These are phyloP conservation scores for Gossypium thurberi DNA, from an alignment of 345 rosid genomes.

Conservation along the genomic window DNA sequence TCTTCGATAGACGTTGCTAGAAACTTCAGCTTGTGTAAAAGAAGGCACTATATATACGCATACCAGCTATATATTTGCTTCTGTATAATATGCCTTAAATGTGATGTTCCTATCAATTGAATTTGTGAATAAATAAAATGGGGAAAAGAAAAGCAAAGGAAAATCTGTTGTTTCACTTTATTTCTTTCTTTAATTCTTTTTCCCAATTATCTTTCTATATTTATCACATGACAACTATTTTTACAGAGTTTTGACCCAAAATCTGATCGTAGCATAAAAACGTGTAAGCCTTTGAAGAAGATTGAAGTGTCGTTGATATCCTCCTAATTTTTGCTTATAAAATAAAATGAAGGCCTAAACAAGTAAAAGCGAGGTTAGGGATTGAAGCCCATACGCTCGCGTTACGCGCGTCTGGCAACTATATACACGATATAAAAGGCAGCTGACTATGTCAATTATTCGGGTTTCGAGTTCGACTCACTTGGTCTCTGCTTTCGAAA, in stretches of 20 bases:
- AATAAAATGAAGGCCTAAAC: background rate
- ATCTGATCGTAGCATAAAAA: background rate
- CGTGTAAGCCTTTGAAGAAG: background rate
- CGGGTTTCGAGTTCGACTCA: background rate
- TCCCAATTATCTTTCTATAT: background rate
- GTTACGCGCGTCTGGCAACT: background rate
- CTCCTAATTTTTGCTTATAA: too few relatives aligned
- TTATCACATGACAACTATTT: background rate
- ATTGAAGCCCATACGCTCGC: background rate
- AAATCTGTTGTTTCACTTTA: background rate
- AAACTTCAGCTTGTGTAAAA: background rate
- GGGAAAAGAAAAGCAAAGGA: background rate
- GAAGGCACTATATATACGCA: background rate
- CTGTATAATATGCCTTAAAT: background rate
- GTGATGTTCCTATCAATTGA: background rate
- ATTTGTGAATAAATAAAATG: slow-evolving; percentile 1
- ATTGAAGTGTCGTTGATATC: background rate
- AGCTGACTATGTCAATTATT: background rate
- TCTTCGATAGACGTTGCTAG: background rate
- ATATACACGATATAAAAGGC: background rate
- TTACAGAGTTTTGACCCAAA: background rate
- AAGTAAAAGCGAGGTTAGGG: background rate
- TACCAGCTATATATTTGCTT: background rate
- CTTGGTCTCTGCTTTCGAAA: background rate
- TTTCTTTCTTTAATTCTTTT: background rate